These are phyloP conservation scores for Zarea fungicola DNA, from an alignment of 2,329 filamentous ascomycete genomes.

Conservation along the genomic window DNA sequence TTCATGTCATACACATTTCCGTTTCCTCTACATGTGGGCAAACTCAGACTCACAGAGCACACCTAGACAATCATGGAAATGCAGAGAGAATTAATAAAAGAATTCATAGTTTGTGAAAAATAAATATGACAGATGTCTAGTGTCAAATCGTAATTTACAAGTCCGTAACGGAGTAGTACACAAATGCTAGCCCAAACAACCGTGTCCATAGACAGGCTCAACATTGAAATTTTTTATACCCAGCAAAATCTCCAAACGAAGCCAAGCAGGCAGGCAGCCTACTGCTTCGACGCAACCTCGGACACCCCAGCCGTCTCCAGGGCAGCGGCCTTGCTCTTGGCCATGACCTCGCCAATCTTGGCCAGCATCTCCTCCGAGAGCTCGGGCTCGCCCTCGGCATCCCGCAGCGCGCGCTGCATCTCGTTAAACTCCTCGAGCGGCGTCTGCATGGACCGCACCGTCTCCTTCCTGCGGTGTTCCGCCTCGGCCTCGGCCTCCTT, in stretches of 20 bases:
- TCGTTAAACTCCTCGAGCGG: slow-evolving; percentile 57
- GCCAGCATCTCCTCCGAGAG: slow-evolving; percentile 55
- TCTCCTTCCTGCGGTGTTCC: slow-evolving; percentile 31
- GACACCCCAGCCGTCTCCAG: slow-evolving; percentile 34
- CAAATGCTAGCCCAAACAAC: not conserved
- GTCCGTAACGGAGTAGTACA: slow-evolving; percentile 6
- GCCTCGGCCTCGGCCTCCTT: slow-evolving; percentile 55
- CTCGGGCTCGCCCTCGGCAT: slow-evolving; percentile 48
- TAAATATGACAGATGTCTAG: slow-evolving; percentile 9
- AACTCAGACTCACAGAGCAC: no score
- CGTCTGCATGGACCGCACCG: slow-evolving; percentile 41
- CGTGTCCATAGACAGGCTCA: not conserved
- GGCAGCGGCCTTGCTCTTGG: slow-evolving; percentile 41
- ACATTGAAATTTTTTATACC: not conserved
- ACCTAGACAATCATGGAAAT: no score
- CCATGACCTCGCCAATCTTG: slow-evolving; percentile 58
- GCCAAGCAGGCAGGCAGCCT: not conserved
- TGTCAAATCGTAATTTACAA: slow-evolving; percentile 13
- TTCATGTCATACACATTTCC: no score
- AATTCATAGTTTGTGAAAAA: not conserved
- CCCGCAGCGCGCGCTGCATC: slow-evolving; percentile 46
- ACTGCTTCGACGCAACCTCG: slow-evolving; percentile 21
- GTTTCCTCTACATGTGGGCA: no score
- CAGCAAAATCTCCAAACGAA: not conserved
- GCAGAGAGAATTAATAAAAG: not conserved